These are phyloP conservation scores for Typha latifolia DNA, from an alignment of 176 grass and related monocot genomes.

Conservation along the genomic window DNA sequence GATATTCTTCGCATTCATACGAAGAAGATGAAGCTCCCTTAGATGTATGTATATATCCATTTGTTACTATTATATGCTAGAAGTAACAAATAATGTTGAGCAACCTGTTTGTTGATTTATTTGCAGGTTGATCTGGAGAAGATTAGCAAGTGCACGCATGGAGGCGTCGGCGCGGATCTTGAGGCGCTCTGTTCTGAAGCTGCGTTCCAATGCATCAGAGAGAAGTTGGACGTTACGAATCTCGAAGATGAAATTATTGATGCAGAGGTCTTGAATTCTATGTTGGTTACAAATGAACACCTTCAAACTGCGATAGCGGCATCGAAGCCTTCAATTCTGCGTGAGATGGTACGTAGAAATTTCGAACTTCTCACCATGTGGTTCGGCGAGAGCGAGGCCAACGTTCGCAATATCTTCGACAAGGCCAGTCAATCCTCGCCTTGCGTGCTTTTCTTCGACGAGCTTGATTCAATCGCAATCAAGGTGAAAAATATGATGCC, in stretches of 20 bases:
- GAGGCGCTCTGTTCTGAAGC: slow-evolving; percentile 40
- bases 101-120: too few relatives aligned
- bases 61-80: too few relatives aligned
- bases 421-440: slow-evolving; percentile 33
- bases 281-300: too few relatives aligned
- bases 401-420: slow-evolving; percentile 35
- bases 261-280: slow-evolving; percentile 38
- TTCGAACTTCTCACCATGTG: slow-evolving; percentile 28
- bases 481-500: background rate
- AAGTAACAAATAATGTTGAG: too few relatives aligned
- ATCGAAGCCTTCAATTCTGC: too few relatives aligned
- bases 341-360: too few relatives aligned
- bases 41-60: slow-evolving; percentile 6
- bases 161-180: slow-evolving; percentile 36
- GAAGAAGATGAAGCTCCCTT: slow-evolving; percentile 34
- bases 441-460: slow-evolving; percentile 43
- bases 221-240: slow-evolving; percentile 35
- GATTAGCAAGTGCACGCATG: slow-evolving; percentile 31
- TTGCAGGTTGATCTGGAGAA: slow-evolving; percentile 24
- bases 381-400: slow-evolving; percentile 49
- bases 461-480: slow-evolving; percentile 37
- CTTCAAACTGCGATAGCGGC: too few relatives aligned
- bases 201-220: slow-evolving; percentile 34
- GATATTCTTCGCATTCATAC: slow-evolving; percentile 49
- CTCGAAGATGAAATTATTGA: slow-evolving; percentile 26